These are phyloP conservation scores for Magnusiomyces magnusii DNA, from an alignment of 1,139 yeast genomes.

Conservation along the genomic window DNA sequence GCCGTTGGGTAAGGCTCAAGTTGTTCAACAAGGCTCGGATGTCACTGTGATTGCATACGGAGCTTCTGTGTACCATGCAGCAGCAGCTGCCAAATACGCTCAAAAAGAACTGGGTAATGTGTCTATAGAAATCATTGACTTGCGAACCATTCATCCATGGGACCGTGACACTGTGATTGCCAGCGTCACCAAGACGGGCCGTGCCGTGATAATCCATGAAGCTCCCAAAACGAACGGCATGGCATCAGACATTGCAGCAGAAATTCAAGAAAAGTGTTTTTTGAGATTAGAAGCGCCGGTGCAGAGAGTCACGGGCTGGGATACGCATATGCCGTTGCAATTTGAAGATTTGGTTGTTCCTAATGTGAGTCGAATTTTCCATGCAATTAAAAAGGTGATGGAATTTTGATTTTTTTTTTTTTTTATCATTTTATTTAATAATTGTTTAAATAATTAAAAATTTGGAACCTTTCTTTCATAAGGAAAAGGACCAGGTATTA, in stretches of 20 bases:
- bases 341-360: conserved; percentile 32
- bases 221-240: conserved; percentile 31
- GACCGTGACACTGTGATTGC: conserved; percentile 32
- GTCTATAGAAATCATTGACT: conserved; percentile 31
- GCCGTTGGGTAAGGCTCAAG: conserved; percentile 33
- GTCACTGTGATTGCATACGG: conserved; percentile 34
- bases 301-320: conserved; percentile 34
- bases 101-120: conserved; percentile 28
- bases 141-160: conserved; percentile 34
- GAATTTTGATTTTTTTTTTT: conserved; percentile 21
- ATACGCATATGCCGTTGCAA: conserved; percentile 31
- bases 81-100: conserved; percentile 31
- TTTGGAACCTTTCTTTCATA: background rate
- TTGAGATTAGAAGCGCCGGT: conserved; percentile 33
- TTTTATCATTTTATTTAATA: too few species aligned
- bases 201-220: conserved; percentile 32
- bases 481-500: background rate
- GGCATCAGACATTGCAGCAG: conserved; percentile 34
- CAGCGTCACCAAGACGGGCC: conserved; percentile 32
- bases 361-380: conserved; percentile 31
- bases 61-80: conserved; percentile 30
- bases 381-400: conserved; percentile 29
- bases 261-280: conserved; percentile 31
- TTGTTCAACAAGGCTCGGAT: conserved; percentile 28
- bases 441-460: too few species aligned